Percentiles rank a stretch among this genome's conserved stretches.
Conservation (phyloP, 768 basidiomycete genomes). For the Mycena olivaceomarginata region DNA sequence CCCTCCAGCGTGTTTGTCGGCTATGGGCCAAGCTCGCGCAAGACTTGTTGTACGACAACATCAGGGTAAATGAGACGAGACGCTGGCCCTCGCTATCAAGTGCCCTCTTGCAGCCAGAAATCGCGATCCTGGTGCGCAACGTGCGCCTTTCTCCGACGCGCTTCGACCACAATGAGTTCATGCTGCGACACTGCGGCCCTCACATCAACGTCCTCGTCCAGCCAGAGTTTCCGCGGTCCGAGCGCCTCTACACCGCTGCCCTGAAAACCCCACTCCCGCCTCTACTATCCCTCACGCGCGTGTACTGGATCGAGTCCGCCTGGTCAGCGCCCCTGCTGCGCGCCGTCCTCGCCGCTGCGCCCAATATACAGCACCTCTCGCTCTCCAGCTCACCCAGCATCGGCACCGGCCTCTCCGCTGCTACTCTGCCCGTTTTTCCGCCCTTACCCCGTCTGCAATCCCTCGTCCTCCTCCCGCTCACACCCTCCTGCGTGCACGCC, state of each 20-base stretch:
- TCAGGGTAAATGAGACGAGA: slow-evolving; percentile 1
- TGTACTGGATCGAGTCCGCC: slow-evolving; percentile 31
- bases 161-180: slow-evolving; percentile 26
- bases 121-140: slow-evolving; percentile 27
- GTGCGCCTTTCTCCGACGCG: slow-evolving; percentile 31
- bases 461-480: neutral
- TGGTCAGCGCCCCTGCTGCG: slow-evolving; percentile 6
- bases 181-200: slow-evolving; percentile 17
- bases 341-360: slow-evolving; percentile 24
- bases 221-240: slow-evolving; percentile 25
- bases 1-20: slow-evolving; percentile 16
- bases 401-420: neutral
- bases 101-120: slow-evolving; percentile 2
- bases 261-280: neutral
- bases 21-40: slow-evolving; percentile 29
- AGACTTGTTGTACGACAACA: slow-evolving; percentile 28
- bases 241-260: neutral
- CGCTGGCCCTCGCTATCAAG: neutral
- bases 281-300: slow-evolving; percentile 11
- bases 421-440: neutral
- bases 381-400: neutral
- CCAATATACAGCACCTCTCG: slow-evolving; percentile 24
- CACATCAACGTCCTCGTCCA: slow-evolving; percentile 27
- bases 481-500: neutral
- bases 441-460: neutral